Evolutionary conservation across 2,329 filamentous ascomycete species (phyloP).

Genomic region (Hirsutella rhossiliensis): DNA sequence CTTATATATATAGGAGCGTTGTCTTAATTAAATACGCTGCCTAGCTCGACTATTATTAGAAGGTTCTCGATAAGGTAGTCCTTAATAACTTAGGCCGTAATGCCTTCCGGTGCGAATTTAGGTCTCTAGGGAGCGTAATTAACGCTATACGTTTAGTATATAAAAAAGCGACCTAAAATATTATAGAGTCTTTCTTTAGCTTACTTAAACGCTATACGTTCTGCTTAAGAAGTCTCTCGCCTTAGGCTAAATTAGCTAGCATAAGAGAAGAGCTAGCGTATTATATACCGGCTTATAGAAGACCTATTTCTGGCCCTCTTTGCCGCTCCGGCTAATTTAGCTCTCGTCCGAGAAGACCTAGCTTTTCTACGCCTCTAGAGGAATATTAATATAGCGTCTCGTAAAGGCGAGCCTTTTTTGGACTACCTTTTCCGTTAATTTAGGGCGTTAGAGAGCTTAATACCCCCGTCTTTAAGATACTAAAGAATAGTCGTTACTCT

Average conservation of each 20-base stretch:
- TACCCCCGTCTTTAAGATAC: background rate
- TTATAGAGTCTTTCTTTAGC: background rate
- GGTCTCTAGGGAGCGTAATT: background rate
- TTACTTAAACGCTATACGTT: background rate
- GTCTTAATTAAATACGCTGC: background rate
- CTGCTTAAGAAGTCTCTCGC: background rate
- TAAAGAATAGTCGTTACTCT: background rate
- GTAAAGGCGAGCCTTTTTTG: background rate
- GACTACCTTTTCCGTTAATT: background rate
- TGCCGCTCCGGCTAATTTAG: background rate
- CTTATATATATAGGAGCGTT: background rate
- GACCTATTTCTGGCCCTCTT: background rate
- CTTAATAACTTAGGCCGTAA: background rate
- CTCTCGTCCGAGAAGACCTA: background rate
- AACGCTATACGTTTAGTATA: background rate
- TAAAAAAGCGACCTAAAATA: background rate
- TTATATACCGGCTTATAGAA: background rate
- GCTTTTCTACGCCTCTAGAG: background rate
- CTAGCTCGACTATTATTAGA: background rate
- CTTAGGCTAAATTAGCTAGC: background rate
- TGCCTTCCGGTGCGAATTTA: background rate
- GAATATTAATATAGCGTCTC: background rate
- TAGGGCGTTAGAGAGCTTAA: background rate
- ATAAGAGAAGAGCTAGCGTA: background rate
- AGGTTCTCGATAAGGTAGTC: background rate